Evolutionary conservation across 2,329 filamentous ascomycete species (phyloP).

Genomic region (Botrytis galanthina): DNA sequence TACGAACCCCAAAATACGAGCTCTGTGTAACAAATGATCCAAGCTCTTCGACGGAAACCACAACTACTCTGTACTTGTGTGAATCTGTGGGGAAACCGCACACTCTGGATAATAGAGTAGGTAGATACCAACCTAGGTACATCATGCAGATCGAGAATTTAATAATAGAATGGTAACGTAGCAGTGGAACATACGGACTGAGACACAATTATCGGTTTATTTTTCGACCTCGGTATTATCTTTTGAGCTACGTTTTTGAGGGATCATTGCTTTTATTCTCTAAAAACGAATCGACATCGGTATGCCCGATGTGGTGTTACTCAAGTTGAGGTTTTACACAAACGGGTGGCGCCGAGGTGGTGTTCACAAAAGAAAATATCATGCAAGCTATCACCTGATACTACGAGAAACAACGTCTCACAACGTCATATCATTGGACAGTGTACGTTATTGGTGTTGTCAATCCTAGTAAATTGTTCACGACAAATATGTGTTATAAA

Average conservation of each 20-base stretch:
- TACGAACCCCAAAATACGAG: conserved; percentile 8
- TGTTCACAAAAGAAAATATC: neutral
- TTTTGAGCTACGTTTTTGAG: neutral
- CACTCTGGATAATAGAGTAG: neutral
- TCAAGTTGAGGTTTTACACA: neutral
- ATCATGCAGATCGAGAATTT: neutral
- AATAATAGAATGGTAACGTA: neutral
- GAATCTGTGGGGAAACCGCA: neutral
- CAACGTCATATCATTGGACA: neutral
- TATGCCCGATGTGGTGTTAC: neutral
- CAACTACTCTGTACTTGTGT: neutral
- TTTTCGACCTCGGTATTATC: neutral
- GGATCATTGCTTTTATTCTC: neutral
- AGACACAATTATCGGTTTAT: neutral
- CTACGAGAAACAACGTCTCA: neutral
- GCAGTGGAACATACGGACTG: neutral
- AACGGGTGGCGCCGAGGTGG: neutral
- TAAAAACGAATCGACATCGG: neutral
- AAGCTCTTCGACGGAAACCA: neutral
- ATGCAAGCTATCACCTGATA: neutral
- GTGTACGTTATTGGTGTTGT: neutral
- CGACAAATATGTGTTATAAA: no score
- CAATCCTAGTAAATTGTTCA: neutral
- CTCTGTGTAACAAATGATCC: neutral
- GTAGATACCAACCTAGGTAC: neutral